These are phyloP conservation scores for Pelargonium australe DNA, from an alignment of 441 rosid species.

Conservation along the genomic window DNA sequence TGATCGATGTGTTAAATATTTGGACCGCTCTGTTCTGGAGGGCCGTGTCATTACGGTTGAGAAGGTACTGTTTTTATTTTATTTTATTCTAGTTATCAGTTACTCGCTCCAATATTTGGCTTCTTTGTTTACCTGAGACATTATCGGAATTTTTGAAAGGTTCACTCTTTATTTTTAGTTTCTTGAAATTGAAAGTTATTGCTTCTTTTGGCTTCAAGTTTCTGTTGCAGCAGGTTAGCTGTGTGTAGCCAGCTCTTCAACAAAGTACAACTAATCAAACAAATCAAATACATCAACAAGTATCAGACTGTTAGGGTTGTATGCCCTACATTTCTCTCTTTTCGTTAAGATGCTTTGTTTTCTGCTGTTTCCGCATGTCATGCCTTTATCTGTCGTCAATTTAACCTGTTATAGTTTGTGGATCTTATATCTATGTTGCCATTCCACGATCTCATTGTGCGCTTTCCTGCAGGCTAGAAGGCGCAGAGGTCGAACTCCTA, in stretches of 20 bases:
- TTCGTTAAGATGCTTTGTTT: constrained; percentile 6
- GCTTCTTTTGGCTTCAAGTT: constrained; percentile 76
- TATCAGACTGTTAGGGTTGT: constrained; percentile 82
- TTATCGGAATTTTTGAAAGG: constrained; percentile 6
- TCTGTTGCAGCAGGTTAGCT: constrained; percentile 90
- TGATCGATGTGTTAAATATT: constrained; percentile 61
- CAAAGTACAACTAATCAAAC: constrained; percentile 70
- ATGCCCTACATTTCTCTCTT: constrained; percentile 76
- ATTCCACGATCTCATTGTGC: constrained; percentile 9
- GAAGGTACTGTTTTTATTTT: constrained; percentile 43
- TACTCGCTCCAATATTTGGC: no score
- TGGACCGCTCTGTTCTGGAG: constrained; percentile 66
- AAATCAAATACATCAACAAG: constrained; percentile 47
- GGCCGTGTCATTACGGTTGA: constrained; percentile 86
- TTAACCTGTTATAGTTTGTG: neutral
- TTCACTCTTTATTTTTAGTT: constrained; percentile 19
- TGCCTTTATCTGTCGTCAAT: neutral
- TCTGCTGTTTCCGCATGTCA: neutral
- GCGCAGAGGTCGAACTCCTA: constrained; percentile 16
- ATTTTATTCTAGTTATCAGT: neutral
- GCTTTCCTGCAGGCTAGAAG: constrained; percentile 58
- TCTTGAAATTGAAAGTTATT: constrained; percentile 49
- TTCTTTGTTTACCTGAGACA: no score
- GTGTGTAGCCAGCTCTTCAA: constrained; percentile 80
- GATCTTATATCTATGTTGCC: neutral